A percentile compares a stretch with the other conserved stretches of the same genome.
These are phyloP conservation scores for Thermothelomyces thermophilus DNA, from an alignment of 2,329 filamentous ascomycete species.

Conservation along the genomic window DNA sequence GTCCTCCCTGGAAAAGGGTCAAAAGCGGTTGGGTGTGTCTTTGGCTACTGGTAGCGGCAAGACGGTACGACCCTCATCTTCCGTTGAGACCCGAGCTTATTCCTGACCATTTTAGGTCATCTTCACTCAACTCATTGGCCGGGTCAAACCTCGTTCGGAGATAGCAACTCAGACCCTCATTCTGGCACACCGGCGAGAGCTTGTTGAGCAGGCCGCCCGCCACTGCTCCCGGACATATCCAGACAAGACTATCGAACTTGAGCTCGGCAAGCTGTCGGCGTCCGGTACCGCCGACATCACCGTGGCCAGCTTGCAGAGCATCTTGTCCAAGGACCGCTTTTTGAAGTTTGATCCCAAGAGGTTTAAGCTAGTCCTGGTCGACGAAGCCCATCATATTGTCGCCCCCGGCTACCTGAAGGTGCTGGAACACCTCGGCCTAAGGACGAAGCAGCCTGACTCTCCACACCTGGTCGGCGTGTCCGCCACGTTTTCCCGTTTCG, in stretches of 20 bases:
- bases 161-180: constrained; percentile 74
- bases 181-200: constrained; percentile 82
- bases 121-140: constrained; percentile 89
- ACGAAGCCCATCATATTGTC: constrained; percentile 96
- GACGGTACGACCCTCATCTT: constrained; percentile 50
- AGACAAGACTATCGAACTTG: constrained; percentile 73
- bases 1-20: constrained; percentile 58
- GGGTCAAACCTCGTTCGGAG: constrained; percentile 52
- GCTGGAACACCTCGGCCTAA: constrained; percentile 71
- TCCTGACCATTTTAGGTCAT: constrained; percentile 47
- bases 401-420: constrained; percentile 70
- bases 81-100: neutral
- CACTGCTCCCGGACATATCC: constrained; percentile 82
- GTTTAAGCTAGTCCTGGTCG: constrained; percentile 89
- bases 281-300: constrained; percentile 85
- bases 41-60: constrained; percentile 85
- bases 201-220: constrained; percentile 85
- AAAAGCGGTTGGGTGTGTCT: constrained; percentile 76
- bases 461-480: constrained; percentile 79
- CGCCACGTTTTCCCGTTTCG: constrained; percentile 69
- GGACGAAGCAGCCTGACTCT: constrained; percentile 37
- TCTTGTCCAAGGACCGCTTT: constrained; percentile 71
- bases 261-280: constrained; percentile 76
- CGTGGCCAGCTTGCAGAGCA: constrained; percentile 80
- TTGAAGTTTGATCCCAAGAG: constrained; percentile 68